phyloP scores from a whole-genome alignment of 345 rosid genomes.

The Eutrema yunnanense region DNA sequence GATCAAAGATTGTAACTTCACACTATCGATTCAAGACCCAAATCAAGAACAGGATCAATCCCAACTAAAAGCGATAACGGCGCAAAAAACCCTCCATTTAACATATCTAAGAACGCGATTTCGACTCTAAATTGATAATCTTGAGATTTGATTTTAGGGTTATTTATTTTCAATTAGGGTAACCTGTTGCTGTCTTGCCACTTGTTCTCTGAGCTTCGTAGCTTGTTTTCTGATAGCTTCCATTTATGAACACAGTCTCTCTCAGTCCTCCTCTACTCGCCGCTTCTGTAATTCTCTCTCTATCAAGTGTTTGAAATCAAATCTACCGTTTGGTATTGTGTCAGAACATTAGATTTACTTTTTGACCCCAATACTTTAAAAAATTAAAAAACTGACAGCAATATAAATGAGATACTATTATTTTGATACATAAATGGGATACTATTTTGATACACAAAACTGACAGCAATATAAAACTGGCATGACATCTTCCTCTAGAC shows the following conservation, averaged over 20 bases:
- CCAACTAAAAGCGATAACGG: background rate
- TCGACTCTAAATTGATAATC: background rate
- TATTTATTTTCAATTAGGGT: background rate
- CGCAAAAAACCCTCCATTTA: background rate
- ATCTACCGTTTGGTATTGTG: slow-evolving; percentile 17
- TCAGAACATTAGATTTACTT: background rate
- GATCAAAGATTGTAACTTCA: background rate
- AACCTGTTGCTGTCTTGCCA: slow-evolving; percentile 78
- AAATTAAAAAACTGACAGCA: no score
- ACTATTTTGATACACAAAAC: no score
- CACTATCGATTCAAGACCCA: background rate
- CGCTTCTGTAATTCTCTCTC: background rate
- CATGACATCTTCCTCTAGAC: no score
- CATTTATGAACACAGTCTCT: slow-evolving; percentile 25
- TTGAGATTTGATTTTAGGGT: slow-evolving; percentile 1
- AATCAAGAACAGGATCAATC: background rate
- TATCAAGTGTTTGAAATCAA: slow-evolving; percentile 8
- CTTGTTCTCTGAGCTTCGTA: slow-evolving; percentile 75
- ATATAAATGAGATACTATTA: no score
- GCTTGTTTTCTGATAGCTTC: slow-evolving; percentile 87
- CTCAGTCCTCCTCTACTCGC: background rate
- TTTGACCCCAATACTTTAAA: background rate
- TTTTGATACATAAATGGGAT: no score
- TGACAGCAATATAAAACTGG: no score
- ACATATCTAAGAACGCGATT: background rate